Percentiles rank a stretch among this genome's conserved stretches.
phyloP scores from a whole-genome alignment of 164 flowering plant species.

The Malania oleifera region DNA sequence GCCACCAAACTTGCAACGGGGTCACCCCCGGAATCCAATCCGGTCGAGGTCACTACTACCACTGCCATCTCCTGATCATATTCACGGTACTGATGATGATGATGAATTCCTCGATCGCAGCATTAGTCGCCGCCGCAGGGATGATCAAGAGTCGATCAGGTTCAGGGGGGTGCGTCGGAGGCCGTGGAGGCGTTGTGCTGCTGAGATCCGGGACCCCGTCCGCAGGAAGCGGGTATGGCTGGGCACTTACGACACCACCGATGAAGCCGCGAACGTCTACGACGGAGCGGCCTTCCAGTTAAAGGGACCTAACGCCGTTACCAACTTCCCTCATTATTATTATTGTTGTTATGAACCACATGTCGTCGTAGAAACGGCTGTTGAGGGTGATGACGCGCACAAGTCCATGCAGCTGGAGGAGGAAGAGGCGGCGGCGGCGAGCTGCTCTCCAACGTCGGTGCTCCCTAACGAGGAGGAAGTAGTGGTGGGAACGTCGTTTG shows the following conservation, averaged over 20 bases:
- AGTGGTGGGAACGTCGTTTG: slow-evolving; percentile 31
- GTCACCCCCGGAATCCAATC: too few relatives aligned
- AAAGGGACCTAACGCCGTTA: slow-evolving; percentile 56
- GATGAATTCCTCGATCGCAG: too few relatives aligned
- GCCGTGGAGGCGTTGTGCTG: slow-evolving; percentile 80
- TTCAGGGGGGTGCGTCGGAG: slow-evolving; percentile 59
- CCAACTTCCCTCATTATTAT: slow-evolving; percentile 52
- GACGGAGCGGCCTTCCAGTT: slow-evolving; percentile 56
- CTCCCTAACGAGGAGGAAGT: slow-evolving; percentile 30
- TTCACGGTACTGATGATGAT: too few relatives aligned
- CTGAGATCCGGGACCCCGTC: slow-evolving; percentile 68
- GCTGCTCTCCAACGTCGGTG: slow-evolving; percentile 65
- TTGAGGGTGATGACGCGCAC: not conserved
- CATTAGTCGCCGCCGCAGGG: too few relatives aligned
- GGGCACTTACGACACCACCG: slow-evolving; percentile 67
- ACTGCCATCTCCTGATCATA: too few relatives aligned
- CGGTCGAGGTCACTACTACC: too few relatives aligned
- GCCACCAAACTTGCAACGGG: not conserved
- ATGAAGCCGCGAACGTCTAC: slow-evolving; percentile 64
- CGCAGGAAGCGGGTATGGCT: slow-evolving; percentile 58
- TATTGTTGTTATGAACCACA: too few relatives aligned
- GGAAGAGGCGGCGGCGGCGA: not conserved
- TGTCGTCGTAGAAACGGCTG: not conserved
- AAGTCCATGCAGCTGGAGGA: not conserved
- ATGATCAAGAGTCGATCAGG: too few relatives aligned